These are phyloP conservation scores for Lachancea sp. DNA, from an alignment of 805 yeast genomes.

Conservation along the genomic window DNA sequence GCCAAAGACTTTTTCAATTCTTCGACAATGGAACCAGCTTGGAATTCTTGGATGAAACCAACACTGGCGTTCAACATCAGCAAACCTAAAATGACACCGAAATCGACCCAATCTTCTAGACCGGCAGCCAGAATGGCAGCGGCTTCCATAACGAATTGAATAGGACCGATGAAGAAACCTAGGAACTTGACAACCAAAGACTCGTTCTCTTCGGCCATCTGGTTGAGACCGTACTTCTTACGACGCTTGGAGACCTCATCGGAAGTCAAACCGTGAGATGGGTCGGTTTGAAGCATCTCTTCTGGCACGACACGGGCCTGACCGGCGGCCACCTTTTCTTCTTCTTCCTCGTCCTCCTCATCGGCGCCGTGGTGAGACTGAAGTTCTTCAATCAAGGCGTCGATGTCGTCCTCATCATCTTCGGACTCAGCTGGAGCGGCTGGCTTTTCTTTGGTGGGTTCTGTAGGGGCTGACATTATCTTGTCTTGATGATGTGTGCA, in stretches of 20 bases:
- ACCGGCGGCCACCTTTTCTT: conserved; percentile 42
- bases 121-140: conserved; percentile 95
- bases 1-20: conserved; percentile 94
- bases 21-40: conserved; percentile 96
- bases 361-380: conserved; percentile 54
- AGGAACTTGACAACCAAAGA: conserved; percentile 71
- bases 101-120: conserved; percentile 97
- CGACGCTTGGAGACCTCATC: conserved; percentile 79
- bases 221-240: conserved; percentile 85
- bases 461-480: conserved; percentile 13
- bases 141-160: conserved; percentile 96
- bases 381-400: conserved; percentile 68
- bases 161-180: conserved; percentile 90
- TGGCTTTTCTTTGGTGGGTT: conserved; percentile 16
- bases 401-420: conserved; percentile 58
- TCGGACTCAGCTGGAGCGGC: conserved; percentile 42
- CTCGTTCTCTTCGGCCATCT: conserved; percentile 86
- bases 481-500: background rate
- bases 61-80: conserved; percentile 82
- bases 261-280: conserved; percentile 63
- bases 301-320: conserved; percentile 79
- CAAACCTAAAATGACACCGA: conserved; percentile 92
- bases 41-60: conserved; percentile 96
- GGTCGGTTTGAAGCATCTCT: conserved; percentile 77
- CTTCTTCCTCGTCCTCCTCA: conserved; percentile 44